Base-by-base conservation (phyloP, 106 monocot species). In the Vanilla planifolia region DNA sequence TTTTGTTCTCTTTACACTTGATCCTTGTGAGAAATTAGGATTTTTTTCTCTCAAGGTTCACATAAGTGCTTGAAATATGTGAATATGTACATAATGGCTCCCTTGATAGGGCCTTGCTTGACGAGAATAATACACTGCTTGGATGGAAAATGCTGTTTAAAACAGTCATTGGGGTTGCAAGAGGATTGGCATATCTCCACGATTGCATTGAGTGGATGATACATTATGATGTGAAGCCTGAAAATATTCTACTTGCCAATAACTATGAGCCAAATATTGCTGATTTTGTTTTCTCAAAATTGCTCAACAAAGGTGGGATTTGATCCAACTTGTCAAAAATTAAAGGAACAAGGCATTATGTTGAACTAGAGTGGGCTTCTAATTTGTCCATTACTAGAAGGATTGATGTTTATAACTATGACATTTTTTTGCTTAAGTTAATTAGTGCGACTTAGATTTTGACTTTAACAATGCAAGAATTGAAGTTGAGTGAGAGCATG, bases 141-240 rank as follows among this genome's bases (percentile, higher is more conserved):
- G 23, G 62, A 60, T 85, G 89, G 81, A 72, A 16, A 5, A 29
- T 74, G 64, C 77, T 77, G 75, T 73, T 35, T 23, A 51, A 72
- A 6, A 86, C 81, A 17, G 78, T 74, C 0, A 8, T 81, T 6
- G 81, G 81, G 21, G 78, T 78, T 26, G 81, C 81, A 14, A 81
- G 73, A 48, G 81, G 77, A 9, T 52, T 86, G 27, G 77, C 77
- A 8, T 81, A 86, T n/a, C 86, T 86, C 8, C 86, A 82, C 61
- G 86, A 86, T 52, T 86, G 86, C 48, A 67, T 81, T 4, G 85
- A 85, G 22, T 85, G 85, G 85, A 48, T 85, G 24, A 68, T 86
- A 14, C 86, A 86, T 55, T 85, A 77, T 35, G 85, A 85, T 30
- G 55, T 85, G 24, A 85, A 85, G 67, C 85, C 80, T 3, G 80